Percentiles rank a stretch among this genome's conserved stretches.
These are phyloP conservation scores for Vitis labrusca DNA, from an alignment of 164 flowering plant genomes.

Conservation along the genomic window DNA sequence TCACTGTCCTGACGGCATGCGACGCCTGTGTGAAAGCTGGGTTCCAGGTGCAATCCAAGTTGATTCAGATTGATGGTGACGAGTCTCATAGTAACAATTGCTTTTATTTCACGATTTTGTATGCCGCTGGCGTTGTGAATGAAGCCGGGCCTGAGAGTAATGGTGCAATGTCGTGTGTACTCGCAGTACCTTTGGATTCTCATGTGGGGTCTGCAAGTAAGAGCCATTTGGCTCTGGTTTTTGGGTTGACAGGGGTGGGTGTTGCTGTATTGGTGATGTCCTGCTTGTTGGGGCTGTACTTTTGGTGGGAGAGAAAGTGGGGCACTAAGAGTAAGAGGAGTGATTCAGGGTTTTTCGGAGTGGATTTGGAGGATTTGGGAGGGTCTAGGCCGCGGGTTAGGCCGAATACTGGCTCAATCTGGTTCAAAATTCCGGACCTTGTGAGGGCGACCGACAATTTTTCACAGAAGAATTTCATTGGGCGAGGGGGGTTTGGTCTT, in stretches of 20 bases:
- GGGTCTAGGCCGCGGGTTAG: slow-evolving; percentile 37
- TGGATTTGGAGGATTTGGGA: slow-evolving; percentile 27
- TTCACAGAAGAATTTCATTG: slow-evolving; percentile 60
- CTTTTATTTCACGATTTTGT: slow-evolving; percentile 57
- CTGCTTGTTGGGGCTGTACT: slow-evolving; percentile 32
- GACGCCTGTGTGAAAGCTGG: slow-evolving; percentile 61
- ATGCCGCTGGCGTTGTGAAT: slow-evolving; percentile 74
- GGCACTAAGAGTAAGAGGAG: slow-evolving; percentile 12
- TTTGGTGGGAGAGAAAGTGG: slow-evolving; percentile 36
- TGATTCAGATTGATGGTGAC: slow-evolving; percentile 52
- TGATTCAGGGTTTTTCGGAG: slow-evolving; percentile 5
- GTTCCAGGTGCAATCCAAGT: slow-evolving; percentile 28
- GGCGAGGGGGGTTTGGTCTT: slow-evolving; percentile 65
- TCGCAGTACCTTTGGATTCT: slow-evolving; percentile 32
- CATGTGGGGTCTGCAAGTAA: slow-evolving; percentile 7
- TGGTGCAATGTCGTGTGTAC: slow-evolving; percentile 49
- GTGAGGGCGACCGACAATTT: slow-evolving; percentile 62
- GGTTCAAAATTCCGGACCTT: slow-evolving; percentile 64
- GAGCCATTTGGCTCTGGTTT: slow-evolving; percentile 23
- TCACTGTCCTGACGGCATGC: slow-evolving; percentile 47
- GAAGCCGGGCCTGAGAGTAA: slow-evolving; percentile 57
- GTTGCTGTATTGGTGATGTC: slow-evolving; percentile 37
- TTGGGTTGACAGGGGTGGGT: slow-evolving; percentile 46
- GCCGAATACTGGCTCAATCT: slow-evolving; percentile 59
- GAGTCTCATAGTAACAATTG: slow-evolving; percentile 46